phyloP scores from a whole-genome alignment of 2,329 filamentous ascomycete species.

The Monosporascus cannonballus region DNA sequence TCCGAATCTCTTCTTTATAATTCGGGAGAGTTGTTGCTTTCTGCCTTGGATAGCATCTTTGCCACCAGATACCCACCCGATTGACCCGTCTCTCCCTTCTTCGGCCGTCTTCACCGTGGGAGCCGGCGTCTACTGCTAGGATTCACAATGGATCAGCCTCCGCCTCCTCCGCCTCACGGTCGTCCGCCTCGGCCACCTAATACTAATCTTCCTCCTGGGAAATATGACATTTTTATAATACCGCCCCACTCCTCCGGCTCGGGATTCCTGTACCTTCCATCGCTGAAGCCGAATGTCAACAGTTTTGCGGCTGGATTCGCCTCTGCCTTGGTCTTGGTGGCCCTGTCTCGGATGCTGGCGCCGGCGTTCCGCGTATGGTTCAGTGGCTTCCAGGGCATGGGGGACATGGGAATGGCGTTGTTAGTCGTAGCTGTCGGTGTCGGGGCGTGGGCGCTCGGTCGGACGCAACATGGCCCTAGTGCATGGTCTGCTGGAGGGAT shows the following conservation, averaged over 20 bases:
- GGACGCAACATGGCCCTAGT: conserved; percentile 50
- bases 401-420: conserved; percentile 66
- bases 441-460: conserved; percentile 71
- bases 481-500: conserved; percentile 16
- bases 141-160: conserved; percentile 53
- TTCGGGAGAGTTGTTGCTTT: conserved; percentile 21
- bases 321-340: conserved; percentile 65
- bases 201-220: conserved; percentile 66
- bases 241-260: conserved; percentile 84
- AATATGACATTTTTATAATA: conserved; percentile 97
- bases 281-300: conserved; percentile 76
- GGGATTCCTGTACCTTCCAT: conserved; percentile 92
- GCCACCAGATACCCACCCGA: not conserved
- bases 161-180: conserved; percentile 83
- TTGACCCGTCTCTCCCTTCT: conserved; percentile 1
- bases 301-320: conserved; percentile 86
- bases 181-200: conserved; percentile 63
- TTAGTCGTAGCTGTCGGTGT: conserved; percentile 68
- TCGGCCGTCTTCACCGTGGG: not conserved
- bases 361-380: conserved; percentile 73
- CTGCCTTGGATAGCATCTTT: conserved; percentile 3
- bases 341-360: conserved; percentile 65
- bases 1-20: conserved; percentile 9
- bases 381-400: conserved; percentile 61
- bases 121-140: conserved; percentile 9